Base-by-base conservation (phyloP, 2,329 filamentous ascomycete genomes). In the Pseudocercospora fijiensis region DNA sequence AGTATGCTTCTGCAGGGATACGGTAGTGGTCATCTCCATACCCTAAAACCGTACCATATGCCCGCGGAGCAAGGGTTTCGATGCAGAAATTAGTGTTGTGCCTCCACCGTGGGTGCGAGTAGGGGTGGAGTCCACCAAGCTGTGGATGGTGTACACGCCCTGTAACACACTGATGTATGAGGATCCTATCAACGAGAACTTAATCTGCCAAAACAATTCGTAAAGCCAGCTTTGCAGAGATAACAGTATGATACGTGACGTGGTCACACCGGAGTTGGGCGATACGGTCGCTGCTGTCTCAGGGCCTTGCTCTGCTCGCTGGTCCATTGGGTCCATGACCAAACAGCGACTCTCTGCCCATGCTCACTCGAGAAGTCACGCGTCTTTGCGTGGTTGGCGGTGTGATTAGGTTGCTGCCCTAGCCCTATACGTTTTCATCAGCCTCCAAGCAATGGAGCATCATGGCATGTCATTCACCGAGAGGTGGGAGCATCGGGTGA, bases 1-100 rank as follows among this genome's bases (percentile, higher is more conserved):
- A 16, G 18, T 52, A 26, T 57, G 28, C 28, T 58, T 22, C 56
- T 52, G 24, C 49, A 52, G 49, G 49, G 49, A 26, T 52, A n/a
- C n/a, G n/a, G n/a, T n/a, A 26, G 37, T 57, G 55, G 33, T 57
- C 37, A n/a, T 41, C 55, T 57, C 55, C 55, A 53, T 20, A 53
- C 49, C 22, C 49, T 28, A 53, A 53, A 10, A n/a, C 26, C 24
- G 22, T 26, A 53, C 22, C 49, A 37, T 22, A 56, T 30, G 52
- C 52, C 52, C 52, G 27, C 52, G 26, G 49, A 52, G 49, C 20
- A n/a, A 24, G 20, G 24, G 16, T 24, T 27, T 11, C 13, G 13
- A 37, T 37, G 49, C 49, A 52, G 49, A 52, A 24, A 26, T 26
- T n/a, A n/a, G n/a, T n/a, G n/a, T n/a, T n/a, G n/a, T n/a, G n/a